Base-by-base conservation (phyloP, 1,284 basidiomycete species). In the Cystobasidium sp. region DNA sequence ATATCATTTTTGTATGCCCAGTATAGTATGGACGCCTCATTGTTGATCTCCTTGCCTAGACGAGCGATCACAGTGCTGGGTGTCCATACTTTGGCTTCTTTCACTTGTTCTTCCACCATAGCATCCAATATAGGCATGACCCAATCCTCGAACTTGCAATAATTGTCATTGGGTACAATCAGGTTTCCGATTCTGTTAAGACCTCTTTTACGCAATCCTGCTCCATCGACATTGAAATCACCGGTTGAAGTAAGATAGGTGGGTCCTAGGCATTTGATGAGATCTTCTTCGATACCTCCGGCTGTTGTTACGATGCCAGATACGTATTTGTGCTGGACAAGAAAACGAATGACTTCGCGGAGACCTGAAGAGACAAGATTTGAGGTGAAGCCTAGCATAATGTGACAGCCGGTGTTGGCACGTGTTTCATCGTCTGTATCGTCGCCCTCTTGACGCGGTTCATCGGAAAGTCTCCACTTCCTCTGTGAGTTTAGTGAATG, bases 1-100 rank as follows among this genome's bases (percentile, higher is more conserved):
- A 99, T 98, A 78, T 96, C 86, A 83, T 99, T 98, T 94, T 96
- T 97, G 82, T 93, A 97, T 52, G 96, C 96, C 97, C 97, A 99
- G 81, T 98, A 97, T 71, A 99, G 93, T 59, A 82, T 83, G 77
- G 92, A 94, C 81, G 94, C 91, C 84, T 99, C 96, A 82, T 98
- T 90, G 83, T 98, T 86, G 77, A 99, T 98, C 84, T 99, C 97
- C 82, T 92, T 93, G 37, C 97, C 97, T 20, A 99, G 84, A 67
- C 97, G 85, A 52, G 87, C 88, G 79, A 98, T 97, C 81, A 99
- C 93, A 20, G 88, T 87, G 81, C 94, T 96, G n/a, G 97, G 97
- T 1, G 91, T 90, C 97, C 97, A 99, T 39, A 76, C 76, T 71
- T 78, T 79, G 43, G 81, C 79, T 37, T 77, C 66, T 2, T 80